These are phyloP conservation scores for Phylloporus arenicola DNA, from an alignment of 768 basidiomycete genomes.

Conservation along the genomic window DNA sequence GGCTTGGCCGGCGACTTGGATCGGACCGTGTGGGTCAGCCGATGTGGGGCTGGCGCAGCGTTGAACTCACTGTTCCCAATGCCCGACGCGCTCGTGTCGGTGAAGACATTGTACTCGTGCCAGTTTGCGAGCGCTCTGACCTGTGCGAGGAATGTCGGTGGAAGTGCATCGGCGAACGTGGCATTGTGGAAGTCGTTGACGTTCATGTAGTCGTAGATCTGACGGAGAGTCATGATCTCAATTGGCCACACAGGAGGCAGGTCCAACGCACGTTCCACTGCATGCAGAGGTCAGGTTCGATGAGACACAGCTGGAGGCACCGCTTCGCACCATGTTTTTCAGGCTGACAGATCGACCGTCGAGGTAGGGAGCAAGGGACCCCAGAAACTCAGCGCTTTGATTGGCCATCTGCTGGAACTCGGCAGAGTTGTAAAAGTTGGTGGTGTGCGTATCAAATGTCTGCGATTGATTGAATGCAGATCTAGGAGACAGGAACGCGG, in stretches of 20 bases:
- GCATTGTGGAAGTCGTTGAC: constrained; percentile 64
- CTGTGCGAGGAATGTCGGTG: constrained; percentile 45
- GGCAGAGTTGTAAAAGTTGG: constrained; percentile 50
- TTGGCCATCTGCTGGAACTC: constrained; percentile 43
- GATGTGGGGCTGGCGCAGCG: neutral
- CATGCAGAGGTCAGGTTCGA: constrained; percentile 2
- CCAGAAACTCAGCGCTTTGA: constrained; percentile 46
- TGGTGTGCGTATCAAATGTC: constrained; percentile 45
- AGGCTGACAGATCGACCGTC: constrained; percentile 49
- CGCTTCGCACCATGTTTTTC: constrained; percentile 49
- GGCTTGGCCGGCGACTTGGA: constrained; percentile 59
- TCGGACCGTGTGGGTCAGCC: neutral
- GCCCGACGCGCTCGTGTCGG: constrained; percentile 42
- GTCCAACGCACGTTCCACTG: constrained; percentile 42
- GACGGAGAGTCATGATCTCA: neutral
- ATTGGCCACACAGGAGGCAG: neutral
- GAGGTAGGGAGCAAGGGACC: constrained; percentile 44
- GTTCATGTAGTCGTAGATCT: constrained; percentile 74
- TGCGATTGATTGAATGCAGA: constrained; percentile 17
- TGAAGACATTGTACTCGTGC: constrained; percentile 70
- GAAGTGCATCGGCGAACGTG: constrained; percentile 44
- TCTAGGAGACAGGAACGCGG: neutral
- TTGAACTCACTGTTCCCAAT: constrained; percentile 56
- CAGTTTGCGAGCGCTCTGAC: constrained; percentile 62
- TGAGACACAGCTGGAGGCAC: neutral